Conservation (phyloP, 495 filamentous ascomycete genomes). For the Sordaria brevicollis region DNA sequence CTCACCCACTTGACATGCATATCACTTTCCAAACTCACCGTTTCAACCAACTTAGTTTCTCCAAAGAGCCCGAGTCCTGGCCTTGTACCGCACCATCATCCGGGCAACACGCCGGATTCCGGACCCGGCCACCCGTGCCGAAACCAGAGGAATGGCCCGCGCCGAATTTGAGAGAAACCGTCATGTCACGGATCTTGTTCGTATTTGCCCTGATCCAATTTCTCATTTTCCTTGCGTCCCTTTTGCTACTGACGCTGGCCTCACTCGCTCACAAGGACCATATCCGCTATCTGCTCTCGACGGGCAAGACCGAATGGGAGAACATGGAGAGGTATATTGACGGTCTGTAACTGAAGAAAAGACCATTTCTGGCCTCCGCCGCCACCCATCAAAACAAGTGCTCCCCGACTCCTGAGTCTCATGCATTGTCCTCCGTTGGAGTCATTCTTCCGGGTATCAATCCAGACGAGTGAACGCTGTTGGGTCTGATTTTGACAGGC, state of each 20-base stretch:
- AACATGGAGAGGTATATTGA: slow-evolving; percentile 49
- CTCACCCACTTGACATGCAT: background rate
- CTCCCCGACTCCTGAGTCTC: background rate
- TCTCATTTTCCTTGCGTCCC: background rate
- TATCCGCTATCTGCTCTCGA: slow-evolving; percentile 46
- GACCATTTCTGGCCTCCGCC: background rate
- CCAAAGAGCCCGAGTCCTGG: slow-evolving; percentile 42
- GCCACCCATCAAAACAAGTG: background rate
- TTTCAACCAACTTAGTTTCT: slow-evolving; percentile 41
- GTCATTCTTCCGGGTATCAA: background rate
- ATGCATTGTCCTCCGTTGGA: background rate
- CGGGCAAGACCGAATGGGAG: slow-evolving; percentile 50
- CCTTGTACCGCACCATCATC: slow-evolving; percentile 49
- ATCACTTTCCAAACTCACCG: slow-evolving; percentile 2
- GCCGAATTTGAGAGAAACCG: slow-evolving; percentile 67
- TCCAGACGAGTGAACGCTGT: background rate
- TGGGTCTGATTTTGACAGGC: background rate
- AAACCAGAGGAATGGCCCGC: slow-evolving; percentile 62
- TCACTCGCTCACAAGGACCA: slow-evolving; percentile 23
- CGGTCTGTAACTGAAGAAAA: slow-evolving; percentile 28
- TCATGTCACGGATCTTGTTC: slow-evolving; percentile 57
- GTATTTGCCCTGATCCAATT: slow-evolving; percentile 7
- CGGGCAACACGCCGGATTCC: slow-evolving; percentile 38
- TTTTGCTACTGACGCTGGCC: slow-evolving; percentile 4
- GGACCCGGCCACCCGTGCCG: slow-evolving; percentile 44